Conservation (phyloP, 23 red algal genomes). For the Rhodosorus marinus region DNA sequence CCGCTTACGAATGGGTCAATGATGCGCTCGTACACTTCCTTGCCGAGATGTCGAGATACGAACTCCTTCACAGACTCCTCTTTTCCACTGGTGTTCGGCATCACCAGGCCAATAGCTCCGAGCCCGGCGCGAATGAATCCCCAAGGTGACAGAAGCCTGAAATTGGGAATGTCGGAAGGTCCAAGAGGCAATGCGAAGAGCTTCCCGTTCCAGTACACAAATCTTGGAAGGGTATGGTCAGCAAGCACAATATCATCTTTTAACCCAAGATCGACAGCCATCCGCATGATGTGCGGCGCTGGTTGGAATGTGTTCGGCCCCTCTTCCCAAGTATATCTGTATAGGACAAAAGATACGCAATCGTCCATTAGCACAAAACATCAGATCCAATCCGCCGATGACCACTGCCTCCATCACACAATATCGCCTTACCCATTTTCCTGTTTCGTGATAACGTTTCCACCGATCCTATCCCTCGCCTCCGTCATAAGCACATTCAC, state of each 20-base stretch:
- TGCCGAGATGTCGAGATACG: constrained; percentile 74
- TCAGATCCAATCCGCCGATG: too few relatives aligned
- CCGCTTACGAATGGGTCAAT: constrained; percentile 91
- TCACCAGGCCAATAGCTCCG: constrained; percentile 62
- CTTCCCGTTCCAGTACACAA: constrained; percentile 65
- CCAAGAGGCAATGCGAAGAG: constrained; percentile 50
- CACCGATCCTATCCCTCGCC: constrained; percentile 53
- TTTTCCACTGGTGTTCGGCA: constrained; percentile 7
- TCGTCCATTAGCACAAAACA: too few relatives aligned
- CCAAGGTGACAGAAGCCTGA: constrained; percentile 40
- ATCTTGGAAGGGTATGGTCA: constrained; percentile 67
- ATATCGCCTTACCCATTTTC: too few relatives aligned
- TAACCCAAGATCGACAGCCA: constrained; percentile 50
- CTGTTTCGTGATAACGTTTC: constrained; percentile 52
- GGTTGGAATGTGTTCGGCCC: constrained; percentile 95
- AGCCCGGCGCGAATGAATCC: constrained; percentile 70
- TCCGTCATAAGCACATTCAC: constrained; percentile 48
- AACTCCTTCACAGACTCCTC: constrained; percentile 84
- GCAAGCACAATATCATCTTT: constrained; percentile 57
- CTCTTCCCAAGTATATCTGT: constrained; percentile 89
- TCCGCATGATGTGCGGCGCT: constrained; percentile 49
- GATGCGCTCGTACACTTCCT: constrained; percentile 70
- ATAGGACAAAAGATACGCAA: too few relatives aligned
- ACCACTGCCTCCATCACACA: too few relatives aligned
- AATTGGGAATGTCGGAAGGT: constrained; percentile 45